Evolutionary conservation across 1,139 yeast species (phyloP), one percentile per base, ranked within the genome.

Genomic region (Hyphopichia buzzinii): DNA sequence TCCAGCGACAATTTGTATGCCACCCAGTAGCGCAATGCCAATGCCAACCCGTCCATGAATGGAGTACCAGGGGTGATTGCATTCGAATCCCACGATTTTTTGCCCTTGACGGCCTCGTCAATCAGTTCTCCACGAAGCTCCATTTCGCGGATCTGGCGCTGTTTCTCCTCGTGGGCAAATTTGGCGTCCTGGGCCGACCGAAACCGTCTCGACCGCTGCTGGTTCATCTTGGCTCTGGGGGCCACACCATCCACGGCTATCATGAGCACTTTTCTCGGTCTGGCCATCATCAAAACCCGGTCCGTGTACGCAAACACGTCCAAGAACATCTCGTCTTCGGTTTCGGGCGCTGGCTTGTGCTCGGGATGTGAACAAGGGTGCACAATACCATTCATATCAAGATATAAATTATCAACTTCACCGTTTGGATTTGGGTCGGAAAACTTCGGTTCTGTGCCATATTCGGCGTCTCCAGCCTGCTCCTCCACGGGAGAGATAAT

Each of bases 11-110:
- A 71, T 56, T 92, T 92, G 52, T 86, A 84, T 17, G 95, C 88
- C 24, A 89, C 86, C 84, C 96, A 92, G 58, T 89, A 92, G 49
- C 90, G 74, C 50, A 92, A 67, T 21, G 90, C 92, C 24, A 71
- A 66, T 0, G 97, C 95, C 46, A 92, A 68, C 40, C 83, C 82
- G 46, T 84, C 94, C 99, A 92, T 92, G 52, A 92, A 92, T 37
- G 95, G 96, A 0, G 98, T 92, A 42, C 99, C 99, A 3, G 99
- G 99, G 1, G 99, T 94, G 50, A 94, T 94, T n/a, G 96, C 90
- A 54, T 92, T 94, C 23, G 96, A 80, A 65, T 94, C 98, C 90
- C 89, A 84, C 12, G 74, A 62, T 46, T 72, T 74, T 44, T 75
- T 74, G 6, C 74, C 74, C 52, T 77, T 80, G 19, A 81, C 64